Base-by-base conservation (phyloP, 2,329 filamentous ascomycete species). In the Graphilbum sp. region DNA sequence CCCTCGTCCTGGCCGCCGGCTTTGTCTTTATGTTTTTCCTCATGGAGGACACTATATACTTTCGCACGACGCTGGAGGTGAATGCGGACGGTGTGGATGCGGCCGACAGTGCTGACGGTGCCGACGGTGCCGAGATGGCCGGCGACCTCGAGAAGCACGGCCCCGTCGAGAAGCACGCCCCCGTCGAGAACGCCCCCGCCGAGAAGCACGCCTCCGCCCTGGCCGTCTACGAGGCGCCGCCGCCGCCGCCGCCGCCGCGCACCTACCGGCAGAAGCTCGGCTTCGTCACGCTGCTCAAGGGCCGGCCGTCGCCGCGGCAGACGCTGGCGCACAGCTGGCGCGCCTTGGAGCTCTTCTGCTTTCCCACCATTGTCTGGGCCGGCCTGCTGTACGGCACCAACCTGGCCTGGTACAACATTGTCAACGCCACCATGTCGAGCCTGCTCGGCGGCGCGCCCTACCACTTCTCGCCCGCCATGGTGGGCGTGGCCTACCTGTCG, bases 1-100 rank as follows among this genome's bases (percentile, higher is more conserved):
- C 69, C 5, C 72, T 76, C 21, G 61, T 75, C 44, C 51, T 55
- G 3, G 67, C 53, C 1, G 51, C 64, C 2, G 58, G 54, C 10
- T 64, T 67, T 29, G 46, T 74, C 16, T 59, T 71, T 44, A 52
- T 67, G 2, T 73, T 72, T 54, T 67, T 75, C 46, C 64, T 67
- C 50, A 64, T 73, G 58, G 72, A 75, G 50, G 72, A 75, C 50
- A 73, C 71, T 5, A 74, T 69, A 48, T 72, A 66, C 48, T 51
- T 57, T 36, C 60, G 64, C 12, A 39, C 49, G 5, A 56, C 54
- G 7, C n/a, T n/a, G n/a, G n/a, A n/a, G n/a, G n/a, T n/a, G n/a
- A n/a, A n/a, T n/a, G n/a, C n/a, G n/a, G n/a, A n/a, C n/a, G n/a
- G n/a, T n/a, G n/a, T n/a, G n/a, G n/a, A n/a, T n/a, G n/a, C n/a